Evolutionary conservation across 352 stramenopile species (phyloP).

Genomic region (Globisporangium canariense): DNA sequence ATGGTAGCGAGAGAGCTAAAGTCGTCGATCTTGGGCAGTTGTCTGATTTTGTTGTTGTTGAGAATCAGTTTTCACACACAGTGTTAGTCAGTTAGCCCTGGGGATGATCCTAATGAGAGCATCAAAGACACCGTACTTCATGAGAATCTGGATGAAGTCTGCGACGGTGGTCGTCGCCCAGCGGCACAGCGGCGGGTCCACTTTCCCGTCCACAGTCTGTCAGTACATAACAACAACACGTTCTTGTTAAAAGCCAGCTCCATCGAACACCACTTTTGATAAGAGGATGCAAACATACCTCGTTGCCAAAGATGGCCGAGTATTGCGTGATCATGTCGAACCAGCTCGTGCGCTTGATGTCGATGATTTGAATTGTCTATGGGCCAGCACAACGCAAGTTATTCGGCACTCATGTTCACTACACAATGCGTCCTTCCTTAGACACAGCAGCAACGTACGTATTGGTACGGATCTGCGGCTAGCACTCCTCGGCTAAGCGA

Average conservation of each 20-base stretch:
- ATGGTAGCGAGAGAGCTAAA: conserved; percentile 79
- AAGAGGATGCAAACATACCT: conserved; percentile 36
- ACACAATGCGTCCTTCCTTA: neutral
- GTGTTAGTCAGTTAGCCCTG: neutral
- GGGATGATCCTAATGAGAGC: neutral
- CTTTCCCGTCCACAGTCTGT: conserved; percentile 68
- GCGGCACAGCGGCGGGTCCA: conserved; percentile 73
- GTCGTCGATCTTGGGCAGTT: conserved; percentile 83
- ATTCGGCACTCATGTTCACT: neutral
- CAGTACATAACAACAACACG: neutral
- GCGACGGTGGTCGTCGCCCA: conserved; percentile 80
- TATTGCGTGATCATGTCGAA: conserved; percentile 91
- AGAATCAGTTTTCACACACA: neutral
- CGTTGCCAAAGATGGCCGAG: conserved; percentile 86
- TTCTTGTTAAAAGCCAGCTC: neutral
- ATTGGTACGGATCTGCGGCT: conserved; percentile 77
- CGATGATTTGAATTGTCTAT: conserved; percentile 83
- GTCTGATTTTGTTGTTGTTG: conserved; percentile 25
- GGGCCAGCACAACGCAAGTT: neutral
- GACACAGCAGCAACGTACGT: conserved; percentile 31
- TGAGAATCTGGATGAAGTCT: conserved; percentile 78
- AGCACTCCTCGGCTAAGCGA: conserved; percentile 57
- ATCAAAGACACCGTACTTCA: conserved; percentile 40
- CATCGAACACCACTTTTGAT: neutral
- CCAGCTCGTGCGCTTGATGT: conserved; percentile 86